Evolutionary conservation across 257 asterid genomes (phyloP).

Genomic region (Ilex aquifolium): DNA sequence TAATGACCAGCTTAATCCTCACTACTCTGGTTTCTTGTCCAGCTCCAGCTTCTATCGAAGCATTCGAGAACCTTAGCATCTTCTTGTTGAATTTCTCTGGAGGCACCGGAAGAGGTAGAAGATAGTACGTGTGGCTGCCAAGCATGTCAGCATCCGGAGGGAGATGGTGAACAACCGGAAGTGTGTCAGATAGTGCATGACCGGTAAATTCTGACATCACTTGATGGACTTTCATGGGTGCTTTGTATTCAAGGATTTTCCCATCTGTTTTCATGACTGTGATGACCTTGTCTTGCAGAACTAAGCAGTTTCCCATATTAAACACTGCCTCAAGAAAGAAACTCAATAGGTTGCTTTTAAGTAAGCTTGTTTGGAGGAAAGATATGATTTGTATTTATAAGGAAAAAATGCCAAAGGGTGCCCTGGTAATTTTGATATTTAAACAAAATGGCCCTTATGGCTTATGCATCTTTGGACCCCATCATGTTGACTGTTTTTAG

Average conservation of each 20-base stretch:
- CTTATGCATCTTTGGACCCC: too few species aligned
- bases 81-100: constrained; percentile 18
- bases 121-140: constrained; percentile 51
- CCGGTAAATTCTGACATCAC: constrained; percentile 40
- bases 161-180: constrained; percentile 39
- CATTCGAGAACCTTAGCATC: constrained; percentile 37
- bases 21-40: constrained; percentile 32
- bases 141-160: constrained; percentile 46
- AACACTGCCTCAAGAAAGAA: too few species aligned
- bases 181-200: constrained; percentile 57
- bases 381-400: too few species aligned
- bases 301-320: constrained; percentile 72
- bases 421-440: too few species aligned
- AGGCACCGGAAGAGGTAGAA: constrained; percentile 41
- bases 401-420: too few species aligned
- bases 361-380: too few species aligned
- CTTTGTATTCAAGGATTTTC: constrained; percentile 49
- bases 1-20: constrained; percentile 68
- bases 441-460: too few species aligned
- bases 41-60: constrained; percentile 25
- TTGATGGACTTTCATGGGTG: constrained; percentile 52
- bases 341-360: too few species aligned
- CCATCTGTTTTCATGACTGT: constrained; percentile 65
- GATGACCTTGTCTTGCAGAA: constrained; percentile 36
- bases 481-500: too few species aligned